These are phyloP conservation scores for Trebouxia sp. DNA, from an alignment of 139 green algal species.

Conservation along the genomic window DNA sequence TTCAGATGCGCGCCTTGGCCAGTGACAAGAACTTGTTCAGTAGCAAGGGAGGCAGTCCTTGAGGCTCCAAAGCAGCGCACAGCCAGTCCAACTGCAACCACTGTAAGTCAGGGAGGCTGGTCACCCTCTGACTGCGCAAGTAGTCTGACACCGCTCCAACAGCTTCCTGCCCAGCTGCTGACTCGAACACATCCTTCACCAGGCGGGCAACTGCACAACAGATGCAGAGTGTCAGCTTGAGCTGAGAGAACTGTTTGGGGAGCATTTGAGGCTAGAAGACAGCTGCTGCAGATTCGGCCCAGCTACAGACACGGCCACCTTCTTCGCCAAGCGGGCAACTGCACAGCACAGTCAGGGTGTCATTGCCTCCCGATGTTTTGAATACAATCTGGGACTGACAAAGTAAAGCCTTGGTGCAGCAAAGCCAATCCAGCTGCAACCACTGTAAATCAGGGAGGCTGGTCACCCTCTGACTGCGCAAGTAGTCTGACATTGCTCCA, in stretches of 20 bases:
- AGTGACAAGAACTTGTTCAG: slow-evolving; percentile 33
- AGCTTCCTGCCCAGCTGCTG: slow-evolving; percentile 4
- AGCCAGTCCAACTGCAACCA: slow-evolving; percentile 33
- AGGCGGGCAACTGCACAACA: slow-evolving; percentile 3
- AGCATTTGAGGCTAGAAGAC: too few species aligned
- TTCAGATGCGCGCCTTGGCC: slow-evolving; percentile 9
- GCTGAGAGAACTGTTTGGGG: too few species aligned
- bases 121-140: slow-evolving; percentile 29
- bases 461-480: slow-evolving; percentile 29
- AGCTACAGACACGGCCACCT: too few species aligned
- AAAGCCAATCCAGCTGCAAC: slow-evolving; percentile 32
- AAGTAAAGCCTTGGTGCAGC: too few species aligned
- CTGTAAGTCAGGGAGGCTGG: slow-evolving; percentile 27
- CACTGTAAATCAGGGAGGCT: slow-evolving; percentile 29
- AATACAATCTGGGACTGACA: too few species aligned
- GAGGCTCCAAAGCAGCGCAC: slow-evolving; percentile 19
- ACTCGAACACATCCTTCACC: slow-evolving; percentile 32
- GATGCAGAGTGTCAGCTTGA: too few species aligned
- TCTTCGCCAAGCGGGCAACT: too few species aligned
- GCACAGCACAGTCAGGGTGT: too few species aligned
- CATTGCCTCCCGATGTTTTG: too few species aligned
- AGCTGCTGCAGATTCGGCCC: too few species aligned
- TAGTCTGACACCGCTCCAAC: slow-evolving; percentile 11
- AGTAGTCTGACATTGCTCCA: slow-evolving; percentile 1
- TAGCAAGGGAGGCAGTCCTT: slow-evolving; percentile 29